These are phyloP conservation scores for Cinnamomum micranthum DNA, from an alignment of 164 flowering plant genomes.

Conservation along the genomic window DNA sequence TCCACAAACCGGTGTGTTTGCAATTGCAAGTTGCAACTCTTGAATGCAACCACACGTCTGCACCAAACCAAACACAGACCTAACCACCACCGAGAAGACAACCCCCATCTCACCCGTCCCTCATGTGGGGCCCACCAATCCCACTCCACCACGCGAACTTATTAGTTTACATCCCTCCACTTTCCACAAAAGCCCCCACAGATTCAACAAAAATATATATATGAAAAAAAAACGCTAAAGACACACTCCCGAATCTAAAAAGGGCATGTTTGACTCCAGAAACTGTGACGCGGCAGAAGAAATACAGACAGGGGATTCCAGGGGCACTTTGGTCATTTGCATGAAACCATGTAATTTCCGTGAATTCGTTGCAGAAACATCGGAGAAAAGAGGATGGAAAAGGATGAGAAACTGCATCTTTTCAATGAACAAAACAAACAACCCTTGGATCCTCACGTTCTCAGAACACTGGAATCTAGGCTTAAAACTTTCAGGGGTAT, in stretches of 20 bases:
- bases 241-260: not conserved
- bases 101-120: not conserved
- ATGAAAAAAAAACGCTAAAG: not conserved
- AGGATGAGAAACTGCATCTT: not conserved
- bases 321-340: constrained; percentile 2
- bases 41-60: not conserved
- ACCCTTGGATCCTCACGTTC: not conserved
- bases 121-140: not conserved
- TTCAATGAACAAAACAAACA: not conserved
- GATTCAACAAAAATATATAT: too few relatives aligned
- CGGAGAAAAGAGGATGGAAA: not conserved
- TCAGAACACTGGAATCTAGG: not conserved
- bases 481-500: not conserved
- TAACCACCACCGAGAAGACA: not conserved
- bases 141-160: not conserved
- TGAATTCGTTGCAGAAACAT: not conserved
- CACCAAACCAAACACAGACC: constrained; percentile 1
- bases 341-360: not conserved
- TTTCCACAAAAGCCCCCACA: too few relatives aligned
- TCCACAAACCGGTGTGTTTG: too few relatives aligned
- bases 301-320: not conserved
- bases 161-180: too few relatives aligned
- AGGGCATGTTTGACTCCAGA: not conserved
- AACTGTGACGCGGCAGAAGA: not conserved
- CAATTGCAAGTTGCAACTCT: too few relatives aligned